phyloP scores from a whole-genome alignment of 129 eudicot species.

The Apium graveolens region DNA sequence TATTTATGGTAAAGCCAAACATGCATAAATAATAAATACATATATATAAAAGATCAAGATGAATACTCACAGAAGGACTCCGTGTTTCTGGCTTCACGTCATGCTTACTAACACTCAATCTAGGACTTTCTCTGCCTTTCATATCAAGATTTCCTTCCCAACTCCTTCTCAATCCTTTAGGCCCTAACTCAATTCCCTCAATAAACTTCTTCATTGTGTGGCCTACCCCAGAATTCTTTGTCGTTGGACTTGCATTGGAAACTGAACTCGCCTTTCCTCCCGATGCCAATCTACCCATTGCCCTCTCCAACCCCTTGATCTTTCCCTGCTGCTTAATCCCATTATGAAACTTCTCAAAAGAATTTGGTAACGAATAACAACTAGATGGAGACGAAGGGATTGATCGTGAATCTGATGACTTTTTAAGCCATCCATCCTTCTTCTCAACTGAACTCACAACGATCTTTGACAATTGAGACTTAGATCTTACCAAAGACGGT shows the following conservation, averaged over 20 bases:
- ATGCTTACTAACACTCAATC: constrained; percentile 41
- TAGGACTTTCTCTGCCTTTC: constrained; percentile 52
- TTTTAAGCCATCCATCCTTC: constrained; percentile 42
- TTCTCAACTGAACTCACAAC: constrained; percentile 40
- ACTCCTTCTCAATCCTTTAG: constrained; percentile 83
- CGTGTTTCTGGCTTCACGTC: constrained; percentile 46
- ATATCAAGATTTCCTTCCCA: constrained; percentile 93
- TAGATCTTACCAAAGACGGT: constrained; percentile 43
- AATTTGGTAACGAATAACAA: constrained; percentile 79
- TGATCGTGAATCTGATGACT: constrained; percentile 48
- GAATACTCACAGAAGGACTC: constrained; percentile 70
- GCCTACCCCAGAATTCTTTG: constrained; percentile 42
- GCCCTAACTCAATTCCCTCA: constrained; percentile 68
- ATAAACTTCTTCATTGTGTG: constrained; percentile 51
- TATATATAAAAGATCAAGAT: no score
- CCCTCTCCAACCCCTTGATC: constrained; percentile 72
- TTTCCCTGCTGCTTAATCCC: constrained; percentile 71
- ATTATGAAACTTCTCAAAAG: constrained; percentile 77
- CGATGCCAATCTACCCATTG: constrained; percentile 31
- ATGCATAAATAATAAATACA: background rate
- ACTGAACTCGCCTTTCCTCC: constrained; percentile 45
- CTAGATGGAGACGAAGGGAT: constrained; percentile 90
- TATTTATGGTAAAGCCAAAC: background rate
- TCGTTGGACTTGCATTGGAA: constrained; percentile 40
- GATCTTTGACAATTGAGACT: constrained; percentile 58